phyloP scores from a whole-genome alignment of 129 eudicot species.

The Arctium minus region DNA sequence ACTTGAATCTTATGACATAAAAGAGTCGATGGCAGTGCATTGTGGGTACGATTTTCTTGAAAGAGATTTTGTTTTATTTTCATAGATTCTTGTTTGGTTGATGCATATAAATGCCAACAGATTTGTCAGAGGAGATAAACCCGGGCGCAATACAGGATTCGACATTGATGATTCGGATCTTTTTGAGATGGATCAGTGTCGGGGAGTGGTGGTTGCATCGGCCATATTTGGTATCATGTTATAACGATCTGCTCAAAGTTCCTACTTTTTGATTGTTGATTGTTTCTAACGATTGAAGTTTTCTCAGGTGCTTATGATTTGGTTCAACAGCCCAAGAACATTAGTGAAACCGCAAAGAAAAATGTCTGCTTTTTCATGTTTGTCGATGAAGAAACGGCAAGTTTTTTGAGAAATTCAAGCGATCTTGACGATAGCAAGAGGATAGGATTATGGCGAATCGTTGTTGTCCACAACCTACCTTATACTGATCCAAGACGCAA shows the following conservation, averaged over 20 bases:
- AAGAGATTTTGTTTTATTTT: not conserved
- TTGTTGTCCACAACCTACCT: slow-evolving; percentile 80
- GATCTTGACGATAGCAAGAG: slow-evolving; percentile 52
- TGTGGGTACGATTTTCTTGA: slow-evolving; percentile 67
- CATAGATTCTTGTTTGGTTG: not conserved
- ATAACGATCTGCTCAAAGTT: not conserved
- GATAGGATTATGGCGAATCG: slow-evolving; percentile 83
- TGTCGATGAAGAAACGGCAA: slow-evolving; percentile 83
- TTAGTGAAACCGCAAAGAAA: slow-evolving; percentile 65
- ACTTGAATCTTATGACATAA: slow-evolving; percentile 71
- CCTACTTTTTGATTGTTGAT: not conserved
- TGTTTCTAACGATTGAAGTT: not conserved
- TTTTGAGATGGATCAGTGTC: slow-evolving; percentile 80
- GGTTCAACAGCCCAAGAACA: slow-evolving; percentile 77
- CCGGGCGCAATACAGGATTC: slow-evolving; percentile 79
- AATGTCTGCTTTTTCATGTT: slow-evolving; percentile 88
- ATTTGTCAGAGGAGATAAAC: slow-evolving; percentile 79
- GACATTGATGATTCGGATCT: slow-evolving; percentile 89
- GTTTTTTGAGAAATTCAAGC: slow-evolving; percentile 55
- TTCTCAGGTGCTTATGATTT: slow-evolving; percentile 79
- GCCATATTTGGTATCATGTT: slow-evolving; percentile 86
- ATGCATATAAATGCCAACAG: slow-evolving; percentile 33
- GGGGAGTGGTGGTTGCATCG: slow-evolving; percentile 88
- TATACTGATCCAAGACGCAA: slow-evolving; percentile 88
- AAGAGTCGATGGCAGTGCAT: slow-evolving; percentile 79